These are phyloP conservation scores for Leccinum ochraceum DNA, from an alignment of 768 basidiomycete genomes.

Conservation along the genomic window DNA sequence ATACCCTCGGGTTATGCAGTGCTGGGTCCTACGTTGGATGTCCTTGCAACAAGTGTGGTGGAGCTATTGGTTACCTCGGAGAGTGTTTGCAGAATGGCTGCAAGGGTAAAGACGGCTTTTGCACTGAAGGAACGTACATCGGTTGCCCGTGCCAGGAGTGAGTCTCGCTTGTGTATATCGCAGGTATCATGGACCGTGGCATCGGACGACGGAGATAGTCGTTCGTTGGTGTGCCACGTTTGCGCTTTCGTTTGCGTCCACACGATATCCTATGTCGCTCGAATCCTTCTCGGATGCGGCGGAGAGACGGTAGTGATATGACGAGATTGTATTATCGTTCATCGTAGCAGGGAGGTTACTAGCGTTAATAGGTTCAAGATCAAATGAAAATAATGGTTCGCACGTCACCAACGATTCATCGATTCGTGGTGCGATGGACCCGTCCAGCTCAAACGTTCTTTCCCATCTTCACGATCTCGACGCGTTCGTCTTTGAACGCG, in stretches of 20 bases:
- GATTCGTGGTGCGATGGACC: neutral
- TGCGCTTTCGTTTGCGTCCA: neutral
- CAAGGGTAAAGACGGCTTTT: neutral
- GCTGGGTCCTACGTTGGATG: neutral
- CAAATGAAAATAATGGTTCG: neutral
- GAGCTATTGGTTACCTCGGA: neutral
- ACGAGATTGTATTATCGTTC: no score
- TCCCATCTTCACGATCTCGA: slow-evolving; percentile 35
- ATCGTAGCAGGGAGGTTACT: no score
- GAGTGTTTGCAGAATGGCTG: neutral
- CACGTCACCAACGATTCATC: neutral
- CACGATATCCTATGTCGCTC: no score
- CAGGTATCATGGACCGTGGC: neutral
- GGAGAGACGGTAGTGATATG: no score
- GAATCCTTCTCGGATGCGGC: no score
- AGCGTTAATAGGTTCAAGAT: no score
- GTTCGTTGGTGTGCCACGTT: neutral
- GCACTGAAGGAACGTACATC: neutral
- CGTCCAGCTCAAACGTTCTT: neutral
- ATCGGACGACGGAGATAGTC: no score
- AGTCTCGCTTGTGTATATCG: neutral
- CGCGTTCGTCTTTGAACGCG: slow-evolving; percentile 48
- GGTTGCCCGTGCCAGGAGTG: neutral
- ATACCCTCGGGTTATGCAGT: neutral
- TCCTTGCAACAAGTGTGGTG: neutral